Percentiles rank a stretch among this genome's conserved stretches.
Evolutionary conservation across 768 basidiomycete species (phyloP).

Genomic region (Kwoniella heveanensis): DNA sequence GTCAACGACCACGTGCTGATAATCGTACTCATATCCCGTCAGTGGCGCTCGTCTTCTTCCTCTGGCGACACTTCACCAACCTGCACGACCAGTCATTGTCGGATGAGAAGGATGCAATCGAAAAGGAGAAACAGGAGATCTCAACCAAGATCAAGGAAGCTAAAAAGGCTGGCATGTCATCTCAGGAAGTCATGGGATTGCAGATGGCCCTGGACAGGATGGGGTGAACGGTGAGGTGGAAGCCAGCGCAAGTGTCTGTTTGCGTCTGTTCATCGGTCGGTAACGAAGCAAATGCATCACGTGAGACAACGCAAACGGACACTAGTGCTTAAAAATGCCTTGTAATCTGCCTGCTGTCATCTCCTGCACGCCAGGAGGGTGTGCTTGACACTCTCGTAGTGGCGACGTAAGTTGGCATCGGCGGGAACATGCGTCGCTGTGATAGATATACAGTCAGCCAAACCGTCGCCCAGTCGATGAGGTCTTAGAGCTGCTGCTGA

Average conservation of each 20-base stretch:
- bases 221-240: too few species aligned
- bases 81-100: slow-evolving; percentile 30
- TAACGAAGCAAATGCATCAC: too few species aligned
- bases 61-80: slow-evolving; percentile 46
- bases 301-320: too few species aligned
- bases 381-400: slow-evolving; percentile 5
- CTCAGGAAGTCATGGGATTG: slow-evolving; percentile 4
- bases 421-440: slow-evolving; percentile 13
- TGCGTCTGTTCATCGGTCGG: too few species aligned
- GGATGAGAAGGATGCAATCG: slow-evolving; percentile 31
- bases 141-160: slow-evolving; percentile 34
- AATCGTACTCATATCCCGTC: too few species aligned
- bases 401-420: slow-evolving; percentile 5
- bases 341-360: slow-evolving; percentile 1
- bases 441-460: not conserved
- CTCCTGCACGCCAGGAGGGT: slow-evolving; percentile 7
- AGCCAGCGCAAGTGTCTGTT: too few species aligned
- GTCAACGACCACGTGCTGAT: not conserved
- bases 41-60: slow-evolving; percentile 48
- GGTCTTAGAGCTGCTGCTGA: not conserved
- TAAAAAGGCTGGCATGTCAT: slow-evolving; percentile 29
- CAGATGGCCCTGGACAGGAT: slow-evolving; percentile 21
- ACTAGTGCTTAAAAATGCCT: not conserved
- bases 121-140: slow-evolving; percentile 45
- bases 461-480: not conserved